Percentiles rank a stretch among this genome's conserved stretches.
These are phyloP conservation scores for Suillus tomentosus DNA, from an alignment of 768 basidiomycete genomes.

Conservation along the genomic window DNA sequence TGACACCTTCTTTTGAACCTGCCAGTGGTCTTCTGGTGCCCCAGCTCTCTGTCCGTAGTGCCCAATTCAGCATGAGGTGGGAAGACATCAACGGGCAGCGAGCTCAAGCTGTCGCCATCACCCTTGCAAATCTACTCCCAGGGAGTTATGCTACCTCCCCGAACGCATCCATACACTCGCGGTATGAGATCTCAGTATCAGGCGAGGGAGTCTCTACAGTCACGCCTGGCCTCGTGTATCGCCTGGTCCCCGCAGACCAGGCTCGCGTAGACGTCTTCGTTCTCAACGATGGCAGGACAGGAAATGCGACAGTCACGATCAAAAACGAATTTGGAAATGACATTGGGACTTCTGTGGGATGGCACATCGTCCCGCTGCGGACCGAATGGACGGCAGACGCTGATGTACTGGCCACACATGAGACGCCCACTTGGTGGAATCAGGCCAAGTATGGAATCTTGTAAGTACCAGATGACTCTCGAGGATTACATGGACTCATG, in stretches of 20 bases:
- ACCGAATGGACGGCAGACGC: constrained; percentile 43
- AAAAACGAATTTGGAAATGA: constrained; percentile 37
- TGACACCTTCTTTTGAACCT: constrained; percentile 36
- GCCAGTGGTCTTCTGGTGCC: constrained; percentile 27
- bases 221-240: constrained; percentile 40
- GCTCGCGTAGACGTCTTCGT: constrained; percentile 50
- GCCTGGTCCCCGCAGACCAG: constrained; percentile 55
- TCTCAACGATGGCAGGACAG: constrained; percentile 32
- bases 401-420: constrained; percentile 44
- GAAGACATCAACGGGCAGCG: constrained; percentile 38
- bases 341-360: constrained; percentile 39
- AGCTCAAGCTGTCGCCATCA: constrained; percentile 53
- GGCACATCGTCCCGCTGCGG: constrained; percentile 40
- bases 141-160: constrained; percentile 25
- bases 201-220: constrained; percentile 47
- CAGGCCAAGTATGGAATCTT: constrained; percentile 61
- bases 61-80: constrained; percentile 50
- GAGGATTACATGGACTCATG: neutral
- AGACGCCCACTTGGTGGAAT: constrained; percentile 59
- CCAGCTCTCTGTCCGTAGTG: constrained; percentile 42
- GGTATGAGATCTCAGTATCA: constrained; percentile 38
- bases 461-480: constrained; percentile 34
- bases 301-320: constrained; percentile 35
- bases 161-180: constrained; percentile 34
- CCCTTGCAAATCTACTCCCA: constrained; percentile 52